Base-by-base conservation (phyloP, 2,329 filamentous ascomycete genomes). In the Aureobasidium subglaciale region DNA sequence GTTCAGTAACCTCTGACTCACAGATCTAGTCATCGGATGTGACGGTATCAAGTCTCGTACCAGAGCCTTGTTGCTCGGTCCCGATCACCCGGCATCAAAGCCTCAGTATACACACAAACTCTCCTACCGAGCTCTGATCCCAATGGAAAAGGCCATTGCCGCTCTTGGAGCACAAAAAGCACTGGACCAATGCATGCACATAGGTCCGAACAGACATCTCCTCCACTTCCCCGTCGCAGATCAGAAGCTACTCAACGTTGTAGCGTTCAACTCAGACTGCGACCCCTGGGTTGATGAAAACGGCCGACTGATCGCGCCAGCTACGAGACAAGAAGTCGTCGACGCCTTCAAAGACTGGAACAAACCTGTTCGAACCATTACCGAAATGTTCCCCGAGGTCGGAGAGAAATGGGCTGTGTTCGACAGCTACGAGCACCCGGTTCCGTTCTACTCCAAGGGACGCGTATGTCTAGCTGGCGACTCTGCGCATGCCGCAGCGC, bases 1-100 rank as follows among this genome's bases (percentile, higher is more conserved):
- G n/a, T n/a, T n/a, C n/a, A n/a, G n/a, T n/a, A n/a, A n/a, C n/a
- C n/a, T n/a, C n/a, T n/a, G n/a, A n/a, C n/a, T n/a, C n/a, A n/a
- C n/a, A n/a, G n/a, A n/a, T 13, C 20, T 20, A 40, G 56, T 58
- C 34, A 58, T 58, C 25, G 46, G 32, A 4, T 84, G 81, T 63
- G 84, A 87, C 66, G 84, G 84, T 0, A 83, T 87, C 62, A 82
- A 82, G 63, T 82, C 79, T 0, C 70, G 72, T 3, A 72, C 78
- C 3, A 72, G 84, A 7, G 65, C 76, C 30, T 64, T 80, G 13
- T 65, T 86, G 2, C 69, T 85, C 3, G 79, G 78, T 0, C 63
- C 71, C 2, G 66, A 70, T 22, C 67, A 76, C 58, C 73, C 75
- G 0, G 71, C 74, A 2, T 68, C 75, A 0, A 64, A 73, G 25